Base-by-base conservation (phyloP, 306 rosid genomes). In the Lithocarpus polystachyus region DNA sequence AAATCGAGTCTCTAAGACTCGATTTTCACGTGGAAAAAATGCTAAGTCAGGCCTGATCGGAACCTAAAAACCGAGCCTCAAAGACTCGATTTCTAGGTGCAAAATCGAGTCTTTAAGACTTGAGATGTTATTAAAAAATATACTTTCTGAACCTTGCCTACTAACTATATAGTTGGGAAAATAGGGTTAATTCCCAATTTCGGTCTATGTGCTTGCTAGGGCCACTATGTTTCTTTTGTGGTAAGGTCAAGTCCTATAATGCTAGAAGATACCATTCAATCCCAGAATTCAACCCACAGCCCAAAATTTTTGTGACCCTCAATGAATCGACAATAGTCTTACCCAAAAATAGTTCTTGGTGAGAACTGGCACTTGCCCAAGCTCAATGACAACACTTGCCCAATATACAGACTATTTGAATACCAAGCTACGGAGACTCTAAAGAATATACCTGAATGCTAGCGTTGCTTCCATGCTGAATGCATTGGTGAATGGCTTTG, bases 401-500 rank as follows among this genome's bases (percentile, higher is more conserved):
- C n/a, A n/a, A n/a, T n/a, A n/a, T n/a, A n/a, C n/a, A n/a, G n/a
- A n/a, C n/a, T n/a, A n/a, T 60, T 84, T 1, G 94, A 93, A 48
- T 91, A 91, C 29, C 81, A 91, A 43, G 71, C 94, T 18, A 89
- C 82, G 45, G 93, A 93, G 43, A 73, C 81, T 0, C 52, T 93
- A 29, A 83, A 93, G 79, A 86, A 86, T 62, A 91, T 93, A 67
- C 97, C 94, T 0, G 86, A 86, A 19, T 93, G 97, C 53, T 80
- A 71, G 20, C 98, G 88, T 54, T 87, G 86, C 72, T 93, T 89
- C 77, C 94, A 91, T 75, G 88, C 79, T 13, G 62, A 59, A 5
- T 91, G 94, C 64, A 75, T 91, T 6, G 96, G 91, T 26, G 90
- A 87, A 24, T 91, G 97, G 98, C 94, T 91, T 52, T 4, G 11